These are phyloP conservation scores for Thalassiosira mediterranea DNA, from an alignment of 352 stramenopile genomes.

Conservation along the genomic window DNA sequence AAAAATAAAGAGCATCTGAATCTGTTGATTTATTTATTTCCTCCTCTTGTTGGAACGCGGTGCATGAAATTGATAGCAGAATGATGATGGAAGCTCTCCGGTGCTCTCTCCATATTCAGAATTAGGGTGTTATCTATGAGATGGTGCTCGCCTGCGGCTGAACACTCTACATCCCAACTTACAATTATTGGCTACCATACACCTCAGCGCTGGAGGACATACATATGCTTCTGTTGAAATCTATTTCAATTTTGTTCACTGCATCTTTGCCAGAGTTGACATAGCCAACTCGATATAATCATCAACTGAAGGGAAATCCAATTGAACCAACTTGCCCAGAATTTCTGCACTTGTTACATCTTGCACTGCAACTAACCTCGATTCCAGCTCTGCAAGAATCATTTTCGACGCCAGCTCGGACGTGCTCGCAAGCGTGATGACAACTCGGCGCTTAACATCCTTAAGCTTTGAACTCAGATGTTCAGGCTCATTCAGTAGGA, in stretches of 20 bases:
- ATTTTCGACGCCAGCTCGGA: conserved; percentile 65
- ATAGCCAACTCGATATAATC: conserved; percentile 63
- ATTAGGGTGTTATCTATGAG: too few species aligned
- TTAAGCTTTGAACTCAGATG: conserved; percentile 49
- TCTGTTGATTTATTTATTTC: too few species aligned
- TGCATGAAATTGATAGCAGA: too few species aligned
- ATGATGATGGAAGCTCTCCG: too few species aligned
- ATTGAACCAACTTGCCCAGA: conserved; percentile 57
- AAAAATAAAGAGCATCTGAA: too few species aligned
- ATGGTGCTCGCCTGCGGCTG: too few species aligned
- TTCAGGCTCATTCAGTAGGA: conserved; percentile 51
- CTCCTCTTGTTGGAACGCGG: background rate
- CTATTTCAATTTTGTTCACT: conserved; percentile 7
- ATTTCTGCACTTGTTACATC: conserved; percentile 77
- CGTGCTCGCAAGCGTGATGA: conserved; percentile 70
- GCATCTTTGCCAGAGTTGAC: conserved; percentile 22
- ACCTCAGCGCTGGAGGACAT: too few species aligned
- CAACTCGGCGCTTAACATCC: conserved; percentile 59
- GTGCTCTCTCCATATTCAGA: too few species aligned
- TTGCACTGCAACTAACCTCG: conserved; percentile 56
- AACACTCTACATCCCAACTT: too few species aligned
- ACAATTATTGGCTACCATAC: too few species aligned
- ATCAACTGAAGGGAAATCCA: conserved; percentile 57
- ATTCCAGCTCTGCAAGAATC: conserved; percentile 67
- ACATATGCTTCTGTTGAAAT: too few species aligned